Evolutionary conservation across 2,329 filamentous ascomycete species (phyloP), one percentile per base, ranked within the genome.

Genomic region (Penicillium olsonii): DNA sequence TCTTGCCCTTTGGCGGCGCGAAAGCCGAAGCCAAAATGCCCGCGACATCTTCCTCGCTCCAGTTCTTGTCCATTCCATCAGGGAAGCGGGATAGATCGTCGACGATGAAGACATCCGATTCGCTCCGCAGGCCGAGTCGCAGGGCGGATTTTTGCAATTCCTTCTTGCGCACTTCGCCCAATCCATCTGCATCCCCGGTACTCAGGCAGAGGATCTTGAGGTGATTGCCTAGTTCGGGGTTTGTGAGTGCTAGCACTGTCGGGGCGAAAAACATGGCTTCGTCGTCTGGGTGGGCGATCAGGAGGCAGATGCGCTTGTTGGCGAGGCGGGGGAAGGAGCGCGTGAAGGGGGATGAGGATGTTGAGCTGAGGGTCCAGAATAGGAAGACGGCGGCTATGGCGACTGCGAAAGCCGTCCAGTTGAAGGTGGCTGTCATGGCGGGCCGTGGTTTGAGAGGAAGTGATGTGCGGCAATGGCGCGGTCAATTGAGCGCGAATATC

Each of bases 221-320:
- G 67, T 95, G 90, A 73, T 99, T 97, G 4, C 89, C 88, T 17
- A 87, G 79, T 51, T 85, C 83, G 4, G 90, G 90, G 12, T 82
- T 79, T 15, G 91, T 92, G 50, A 99, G 81, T n/a, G 88, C 85
- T 61, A 95, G 80, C 12, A 97, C 79, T 0, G 90, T 88, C 0
- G 94, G 94, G 55, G 91, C 85, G 74, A 99, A 99, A 79, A 99
- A 99, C 94, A 99, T 99, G 70, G 92, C 94, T 77, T 99, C 94
- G 66, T 99, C 94, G 73, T 99, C 94, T 0, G 94, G 94, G 74
- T 99, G 94, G 18, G 94, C 94, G 65, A 99, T 97, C 47, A 99
- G 79, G 45, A 99, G 82, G 68, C 89, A 88, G 66, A 99, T 90
- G 65, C 89, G 85, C 79, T 95, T 95, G 75, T 90, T 87, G 61